These are phyloP conservation scores for Kwoniella sp. DNA, from an alignment of 768 basidiomycete species.

Conservation along the genomic window DNA sequence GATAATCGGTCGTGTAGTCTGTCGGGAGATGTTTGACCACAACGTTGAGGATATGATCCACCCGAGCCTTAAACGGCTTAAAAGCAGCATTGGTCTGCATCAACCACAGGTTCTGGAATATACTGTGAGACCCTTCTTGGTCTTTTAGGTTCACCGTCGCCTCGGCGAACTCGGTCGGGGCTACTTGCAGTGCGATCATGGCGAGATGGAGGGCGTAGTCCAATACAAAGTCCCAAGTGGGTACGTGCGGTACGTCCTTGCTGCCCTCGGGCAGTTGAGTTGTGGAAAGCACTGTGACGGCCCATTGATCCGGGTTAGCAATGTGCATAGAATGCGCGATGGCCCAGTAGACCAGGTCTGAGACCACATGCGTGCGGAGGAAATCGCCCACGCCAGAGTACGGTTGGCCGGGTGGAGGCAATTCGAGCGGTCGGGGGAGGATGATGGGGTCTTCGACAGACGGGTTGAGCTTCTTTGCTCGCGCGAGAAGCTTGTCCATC, in stretches of 20 bases:
- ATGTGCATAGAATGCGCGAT: conserved; percentile 40
- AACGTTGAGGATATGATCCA: conserved; percentile 72
- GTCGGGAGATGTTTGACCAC: conserved; percentile 65
- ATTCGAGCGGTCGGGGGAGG: conserved; percentile 70
- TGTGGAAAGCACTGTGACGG: conserved; percentile 20
- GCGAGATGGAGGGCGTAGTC: conserved; percentile 84
- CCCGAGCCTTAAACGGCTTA: conserved; percentile 70
- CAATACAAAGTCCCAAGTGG: conserved; percentile 74
- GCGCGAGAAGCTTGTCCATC: conserved; percentile 67
- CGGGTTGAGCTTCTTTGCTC: conserved; percentile 66
- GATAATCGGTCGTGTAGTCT: conserved; percentile 59
- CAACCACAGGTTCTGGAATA: conserved; percentile 66
- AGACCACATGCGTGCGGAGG: conserved; percentile 70
- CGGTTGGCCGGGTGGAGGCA: conserved; percentile 63
- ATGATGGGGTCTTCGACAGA: conserved; percentile 70
- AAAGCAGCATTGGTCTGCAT: conserved; percentile 75
- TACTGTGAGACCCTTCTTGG: conserved; percentile 26
- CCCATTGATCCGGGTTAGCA: conserved; percentile 33
- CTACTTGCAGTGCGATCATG: conserved; percentile 80
- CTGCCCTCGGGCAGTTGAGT: conserved; percentile 11
- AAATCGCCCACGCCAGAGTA: conserved; percentile 68
- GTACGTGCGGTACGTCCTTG: conserved; percentile 38
- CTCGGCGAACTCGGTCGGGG: conserved; percentile 65
- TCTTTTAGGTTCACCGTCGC: conserved; percentile 61
- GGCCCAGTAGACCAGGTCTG: conserved; percentile 81